Conservation (phyloP, 192 early-diverging fungal genomes). For the Umbelopsis sp. region DNA sequence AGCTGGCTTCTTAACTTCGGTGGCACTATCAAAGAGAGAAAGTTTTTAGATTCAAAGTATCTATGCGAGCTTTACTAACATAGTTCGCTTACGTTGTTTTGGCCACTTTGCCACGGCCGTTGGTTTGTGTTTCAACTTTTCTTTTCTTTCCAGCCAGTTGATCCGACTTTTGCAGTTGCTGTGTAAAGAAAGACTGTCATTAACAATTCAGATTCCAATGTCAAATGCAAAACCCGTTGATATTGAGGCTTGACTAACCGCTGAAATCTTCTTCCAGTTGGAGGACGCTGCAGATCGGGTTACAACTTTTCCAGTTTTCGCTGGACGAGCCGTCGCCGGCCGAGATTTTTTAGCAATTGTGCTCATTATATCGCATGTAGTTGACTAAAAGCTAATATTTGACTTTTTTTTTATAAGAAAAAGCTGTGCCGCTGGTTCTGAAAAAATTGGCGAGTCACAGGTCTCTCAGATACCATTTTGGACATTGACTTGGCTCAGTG, state of each 20-base stretch:
- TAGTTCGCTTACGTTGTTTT: conserved; percentile 12
- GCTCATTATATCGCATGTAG: not conserved
- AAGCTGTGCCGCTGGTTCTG: no score
- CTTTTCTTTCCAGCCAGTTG: conserved; percentile 39
- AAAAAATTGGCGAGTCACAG: no score
- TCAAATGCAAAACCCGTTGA: not conserved
- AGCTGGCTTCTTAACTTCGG: conserved; percentile 33
- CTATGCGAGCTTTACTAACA: not conserved
- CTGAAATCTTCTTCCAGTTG: conserved; percentile 53
- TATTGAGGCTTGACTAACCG: conserved; percentile 27
- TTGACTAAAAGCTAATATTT: not conserved
- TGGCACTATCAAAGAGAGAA: not conserved
- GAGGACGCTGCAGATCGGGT: conserved; percentile 46
- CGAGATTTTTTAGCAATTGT: conserved; percentile 11
- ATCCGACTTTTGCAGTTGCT: conserved; percentile 28
- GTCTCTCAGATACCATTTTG: no score
- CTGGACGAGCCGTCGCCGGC: not conserved
- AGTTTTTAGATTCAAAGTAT: conserved; percentile 34
- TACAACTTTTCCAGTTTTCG: not conserved
- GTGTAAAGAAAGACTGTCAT: not conserved
- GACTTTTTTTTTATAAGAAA: not conserved
- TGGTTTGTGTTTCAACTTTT: conserved; percentile 28
- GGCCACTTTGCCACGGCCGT: conserved; percentile 9
- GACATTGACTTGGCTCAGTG: no score
- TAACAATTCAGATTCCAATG: no score